A percentile compares a stretch with the other conserved stretches of the same genome.
phyloP scores from a whole-genome alignment of 2,329 filamentous ascomycete species.

The Penicillium brasilianum region DNA sequence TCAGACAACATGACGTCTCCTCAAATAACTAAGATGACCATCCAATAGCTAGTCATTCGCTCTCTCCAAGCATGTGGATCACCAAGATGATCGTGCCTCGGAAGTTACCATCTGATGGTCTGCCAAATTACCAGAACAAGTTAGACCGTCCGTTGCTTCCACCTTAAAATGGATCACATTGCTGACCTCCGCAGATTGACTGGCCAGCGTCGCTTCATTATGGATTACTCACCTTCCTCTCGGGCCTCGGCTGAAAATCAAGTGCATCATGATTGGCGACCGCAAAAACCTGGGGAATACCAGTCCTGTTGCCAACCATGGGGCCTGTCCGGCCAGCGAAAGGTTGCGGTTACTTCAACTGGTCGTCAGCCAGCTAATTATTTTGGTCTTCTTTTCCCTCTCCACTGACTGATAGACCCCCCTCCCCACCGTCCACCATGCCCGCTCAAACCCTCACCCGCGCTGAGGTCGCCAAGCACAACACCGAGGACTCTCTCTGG shows the following conservation, averaged over 20 bases:
- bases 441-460: constrained; percentile 47
- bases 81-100: neutral
- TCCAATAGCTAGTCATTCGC: constrained; percentile 3
- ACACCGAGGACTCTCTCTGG: constrained; percentile 76
- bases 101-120: constrained; percentile 1
- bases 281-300: constrained; percentile 21
- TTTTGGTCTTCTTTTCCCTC: neutral
- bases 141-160: neutral
- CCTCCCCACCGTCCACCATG: constrained; percentile 15
- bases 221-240: constrained; percentile 2
- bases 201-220: neutral
- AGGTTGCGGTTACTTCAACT: neutral
- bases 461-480: constrained; percentile 74
- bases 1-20: neutral
- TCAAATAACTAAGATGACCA: constrained; percentile 3
- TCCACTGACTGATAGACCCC: neutral
- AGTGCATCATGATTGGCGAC: constrained; percentile 19
- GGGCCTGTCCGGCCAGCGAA: neutral
- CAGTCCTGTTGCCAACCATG: neutral
- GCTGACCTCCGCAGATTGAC: neutral
- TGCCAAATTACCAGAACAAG: neutral
- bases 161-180: neutral
- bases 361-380: neutral
- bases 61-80: neutral
- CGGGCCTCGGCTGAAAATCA: constrained; percentile 30